phyloP scores from a whole-genome alignment of 2,329 filamentous ascomycete species.

The Incumbomyces delicatus region DNA sequence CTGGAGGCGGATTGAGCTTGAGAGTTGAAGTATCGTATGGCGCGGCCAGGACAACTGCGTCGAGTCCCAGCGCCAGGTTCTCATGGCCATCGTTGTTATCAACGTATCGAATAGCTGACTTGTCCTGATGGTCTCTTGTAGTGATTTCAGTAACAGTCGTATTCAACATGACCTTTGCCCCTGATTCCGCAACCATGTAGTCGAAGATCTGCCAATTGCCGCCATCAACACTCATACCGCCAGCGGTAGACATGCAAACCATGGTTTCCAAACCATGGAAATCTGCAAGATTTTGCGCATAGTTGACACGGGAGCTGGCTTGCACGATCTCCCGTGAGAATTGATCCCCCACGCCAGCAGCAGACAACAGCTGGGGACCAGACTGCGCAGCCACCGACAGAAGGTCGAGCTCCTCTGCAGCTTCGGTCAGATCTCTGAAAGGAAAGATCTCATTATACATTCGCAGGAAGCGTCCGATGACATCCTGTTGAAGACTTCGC shows the following conservation, averaged over 20 bases:
- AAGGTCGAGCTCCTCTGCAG: slow-evolving; percentile 58
- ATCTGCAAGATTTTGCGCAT: slow-evolving; percentile 74
- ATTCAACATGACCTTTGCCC: slow-evolving; percentile 54
- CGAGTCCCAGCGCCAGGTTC: slow-evolving; percentile 42
- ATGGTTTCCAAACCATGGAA: slow-evolving; percentile 87
- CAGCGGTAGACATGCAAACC: slow-evolving; percentile 83
- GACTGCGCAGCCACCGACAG: slow-evolving; percentile 57
- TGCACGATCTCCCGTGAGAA: slow-evolving; percentile 80
- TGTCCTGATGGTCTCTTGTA: slow-evolving; percentile 9
- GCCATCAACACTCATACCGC: slow-evolving; percentile 65
- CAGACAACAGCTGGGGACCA: slow-evolving; percentile 60
- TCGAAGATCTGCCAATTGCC: slow-evolving; percentile 95
- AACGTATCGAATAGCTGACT: slow-evolving; percentile 33
- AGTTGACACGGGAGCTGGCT: slow-evolving; percentile 86
- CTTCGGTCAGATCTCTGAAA: slow-evolving; percentile 64
- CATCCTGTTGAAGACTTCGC: slow-evolving; percentile 59
- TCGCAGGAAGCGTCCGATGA: slow-evolving; percentile 62
- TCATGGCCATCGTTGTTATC: slow-evolving; percentile 12
- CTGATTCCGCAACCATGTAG: slow-evolving; percentile 60
- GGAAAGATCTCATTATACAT: slow-evolving; percentile 79
- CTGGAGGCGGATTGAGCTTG: slow-evolving; percentile 34
- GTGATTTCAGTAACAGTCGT: slow-evolving; percentile 56
- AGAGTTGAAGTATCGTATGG: slow-evolving; percentile 76
- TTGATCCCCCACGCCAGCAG: slow-evolving; percentile 54
- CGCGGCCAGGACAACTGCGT: slow-evolving; percentile 71